Base-by-base conservation (phyloP, 768 basidiomycete species). In the Fistulinella prunicolor region DNA sequence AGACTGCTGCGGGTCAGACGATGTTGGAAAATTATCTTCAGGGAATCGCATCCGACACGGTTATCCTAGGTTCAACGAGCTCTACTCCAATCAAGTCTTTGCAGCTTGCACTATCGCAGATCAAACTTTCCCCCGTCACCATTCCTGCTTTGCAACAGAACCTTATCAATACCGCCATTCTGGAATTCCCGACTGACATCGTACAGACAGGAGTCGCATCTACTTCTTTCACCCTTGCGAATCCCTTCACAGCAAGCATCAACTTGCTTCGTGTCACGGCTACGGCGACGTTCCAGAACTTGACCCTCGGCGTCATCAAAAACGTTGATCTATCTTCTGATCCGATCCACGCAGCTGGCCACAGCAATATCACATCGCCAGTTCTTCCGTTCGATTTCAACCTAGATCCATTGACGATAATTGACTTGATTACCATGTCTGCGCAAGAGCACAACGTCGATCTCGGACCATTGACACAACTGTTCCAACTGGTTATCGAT, bases 241-340 rank as follows among this genome's bases (percentile, higher is more conserved):
- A 89, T 57, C 85, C 85, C 0, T 89, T 89, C 67, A 86, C 83
- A 0, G 83, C 86, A n/a, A 79, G 78, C 58, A 79, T 89, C 62
- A 83, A 81, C 59, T 63, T 89, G 14, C 60, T 83, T n/a, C 61
- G 70, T 37, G 64, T 88, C 16, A 67, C 65, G 2, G 77, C 85
- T 1, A 75, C 66, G 6, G 85, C 79, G 0, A 76, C 72, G 0
- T 85, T 75, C 69, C 73, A 77, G 19, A 73, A 72, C 38, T 58
- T 87, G 35, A 73, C 73, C 1, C 61, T 89, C 10, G 85, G 86
- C 3, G 71, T 58, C n/a, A 81, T 86, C 47, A 70, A 81, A 32
- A 70, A 73, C 34, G 71, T 76, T 9, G 81, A 85, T 54, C 47
- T 73, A 17, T 79, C 82, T 16, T 71, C 75, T 2, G 68, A 75